Percentiles rank a stretch among this genome's conserved stretches.
Evolutionary conservation across 2,329 filamentous ascomycete species (phyloP).

Genomic region (Thermomyces lanuginosus): DNA sequence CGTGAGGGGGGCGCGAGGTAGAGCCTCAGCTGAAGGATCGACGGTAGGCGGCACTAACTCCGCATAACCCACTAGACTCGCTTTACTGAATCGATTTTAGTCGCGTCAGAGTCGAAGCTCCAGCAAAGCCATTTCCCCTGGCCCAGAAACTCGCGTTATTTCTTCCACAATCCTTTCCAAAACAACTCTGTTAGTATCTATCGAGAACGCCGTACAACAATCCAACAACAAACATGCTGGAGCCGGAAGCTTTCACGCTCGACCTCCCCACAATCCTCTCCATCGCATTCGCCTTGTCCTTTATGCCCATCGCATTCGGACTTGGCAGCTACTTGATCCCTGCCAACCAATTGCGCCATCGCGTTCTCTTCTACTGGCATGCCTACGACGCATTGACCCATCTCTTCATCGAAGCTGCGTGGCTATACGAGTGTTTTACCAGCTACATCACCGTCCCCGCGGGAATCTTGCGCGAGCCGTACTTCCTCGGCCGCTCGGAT

Average conservation of each 20-base stretch:
- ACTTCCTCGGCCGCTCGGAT: slow-evolving; percentile 38
- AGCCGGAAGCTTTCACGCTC: slow-evolving; percentile 19
- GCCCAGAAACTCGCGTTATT: too few relatives aligned
- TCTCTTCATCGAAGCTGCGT: slow-evolving; percentile 76
- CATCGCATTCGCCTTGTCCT: slow-evolving; percentile 30
- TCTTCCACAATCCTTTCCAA: too few relatives aligned
- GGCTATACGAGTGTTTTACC: slow-evolving; percentile 90
- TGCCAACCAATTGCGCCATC: slow-evolving; percentile 38
- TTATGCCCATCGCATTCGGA: slow-evolving; percentile 38
- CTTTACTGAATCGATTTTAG: too few relatives aligned
- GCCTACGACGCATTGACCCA: slow-evolving; percentile 85
- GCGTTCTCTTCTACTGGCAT: slow-evolving; percentile 86
- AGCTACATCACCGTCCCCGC: slow-evolving; percentile 35
- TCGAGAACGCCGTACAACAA: not conserved
- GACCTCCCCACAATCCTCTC: slow-evolving; percentile 36
- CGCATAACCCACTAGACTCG: too few relatives aligned
- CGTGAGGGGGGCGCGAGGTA: too few relatives aligned
- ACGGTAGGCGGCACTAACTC: too few relatives aligned
- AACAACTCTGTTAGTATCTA: too few relatives aligned
- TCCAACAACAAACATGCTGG: slow-evolving; percentile 4
- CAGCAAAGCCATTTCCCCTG: too few relatives aligned
- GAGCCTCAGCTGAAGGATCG: too few relatives aligned
- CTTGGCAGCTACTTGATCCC: slow-evolving; percentile 43
- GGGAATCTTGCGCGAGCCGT: slow-evolving; percentile 16
- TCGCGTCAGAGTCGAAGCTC: too few relatives aligned